A percentile compares a stretch with the other conserved stretches of the same genome.
Evolutionary conservation across 371 early-diverging fungal species (phyloP).

Genomic region (Circinella minor): DNA sequence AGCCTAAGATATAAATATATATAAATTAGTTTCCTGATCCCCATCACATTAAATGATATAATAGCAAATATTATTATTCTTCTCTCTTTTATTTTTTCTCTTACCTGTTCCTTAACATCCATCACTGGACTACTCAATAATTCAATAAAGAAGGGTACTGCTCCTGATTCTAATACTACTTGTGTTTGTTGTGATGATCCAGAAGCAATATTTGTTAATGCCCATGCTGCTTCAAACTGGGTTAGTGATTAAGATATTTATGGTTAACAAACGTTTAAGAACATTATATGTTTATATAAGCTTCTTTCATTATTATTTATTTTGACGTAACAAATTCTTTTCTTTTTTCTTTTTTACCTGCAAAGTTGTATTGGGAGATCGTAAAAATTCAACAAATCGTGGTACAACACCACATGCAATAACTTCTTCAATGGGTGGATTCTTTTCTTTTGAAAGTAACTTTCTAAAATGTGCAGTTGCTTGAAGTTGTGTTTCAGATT

Average conservation of each 20-base stretch:
- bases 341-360: conserved; percentile 67
- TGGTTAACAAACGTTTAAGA: too few relatives aligned
- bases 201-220: conserved; percentile 99
- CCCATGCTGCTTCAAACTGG: conserved; percentile 89
- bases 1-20: conserved; percentile 56
- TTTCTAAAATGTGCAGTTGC: conserved; percentile 96
- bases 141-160: conserved; percentile 93
- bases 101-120: conserved; percentile 97
- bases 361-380: conserved; percentile 76
- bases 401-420: conserved; percentile 95
- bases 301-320: background rate
- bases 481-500: conserved; percentile 80
- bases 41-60: background rate
- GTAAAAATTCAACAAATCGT: conserved; percentile 94
- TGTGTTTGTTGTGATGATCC: conserved; percentile 97
- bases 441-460: conserved; percentile 95
- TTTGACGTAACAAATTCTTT: background rate
- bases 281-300: background rate
- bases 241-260: too few relatives aligned
- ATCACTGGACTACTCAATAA: conserved; percentile 85
- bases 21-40: too few relatives aligned
- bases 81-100: background rate
- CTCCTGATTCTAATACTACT: conserved; percentile 92
- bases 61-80: too few relatives aligned
- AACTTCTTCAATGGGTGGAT: conserved; percentile 98